phyloP scores from a whole-genome alignment of 2,329 filamentous ascomycete species.

The Fusarium setosum region DNA sequence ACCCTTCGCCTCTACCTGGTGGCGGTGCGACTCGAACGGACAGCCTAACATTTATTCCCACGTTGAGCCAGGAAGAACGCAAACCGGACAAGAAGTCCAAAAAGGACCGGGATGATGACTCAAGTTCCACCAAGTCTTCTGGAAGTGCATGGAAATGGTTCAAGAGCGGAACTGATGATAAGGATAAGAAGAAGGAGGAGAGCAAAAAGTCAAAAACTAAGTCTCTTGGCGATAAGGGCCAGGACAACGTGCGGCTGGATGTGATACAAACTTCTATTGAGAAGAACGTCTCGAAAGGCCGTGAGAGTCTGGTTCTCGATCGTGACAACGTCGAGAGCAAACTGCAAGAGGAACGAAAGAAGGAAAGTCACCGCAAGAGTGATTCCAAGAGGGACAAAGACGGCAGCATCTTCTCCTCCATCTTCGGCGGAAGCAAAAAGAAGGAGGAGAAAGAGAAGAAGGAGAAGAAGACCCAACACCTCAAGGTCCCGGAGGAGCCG shows the following conservation, averaged over 20 bases:
- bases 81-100: slow-evolving; percentile 80
- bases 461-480: slow-evolving; percentile 79
- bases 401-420: slow-evolving; percentile 90
- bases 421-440: slow-evolving; percentile 92
- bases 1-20: slow-evolving; percentile 75
- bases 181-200: slow-evolving; percentile 69
- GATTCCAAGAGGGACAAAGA: slow-evolving; percentile 93
- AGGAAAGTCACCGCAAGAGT: slow-evolving; percentile 79
- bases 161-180: slow-evolving; percentile 79
- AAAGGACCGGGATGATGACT: slow-evolving; percentile 75
- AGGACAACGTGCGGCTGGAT: slow-evolving; percentile 87
- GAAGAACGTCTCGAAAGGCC: slow-evolving; percentile 68
- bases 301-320: slow-evolving; percentile 87
- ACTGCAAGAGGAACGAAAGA: slow-evolving; percentile 84
- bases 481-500: slow-evolving; percentile 84
- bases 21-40: slow-evolving; percentile 77
- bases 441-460: slow-evolving; percentile 81
- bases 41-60: slow-evolving; percentile 83
- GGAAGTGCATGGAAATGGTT: slow-evolving; percentile 79
- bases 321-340: slow-evolving; percentile 78
- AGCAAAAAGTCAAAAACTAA: slow-evolving; percentile 76
- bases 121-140: slow-evolving; percentile 76
- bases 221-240: slow-evolving; percentile 64
- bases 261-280: slow-evolving; percentile 91
- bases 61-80: slow-evolving; percentile 75